A percentile compares a stretch with the other conserved stretches of the same genome.
Evolutionary conservation across 75 land plant genomes (phyloP).

Genomic region (Sequoiadendron giganteum): DNA sequence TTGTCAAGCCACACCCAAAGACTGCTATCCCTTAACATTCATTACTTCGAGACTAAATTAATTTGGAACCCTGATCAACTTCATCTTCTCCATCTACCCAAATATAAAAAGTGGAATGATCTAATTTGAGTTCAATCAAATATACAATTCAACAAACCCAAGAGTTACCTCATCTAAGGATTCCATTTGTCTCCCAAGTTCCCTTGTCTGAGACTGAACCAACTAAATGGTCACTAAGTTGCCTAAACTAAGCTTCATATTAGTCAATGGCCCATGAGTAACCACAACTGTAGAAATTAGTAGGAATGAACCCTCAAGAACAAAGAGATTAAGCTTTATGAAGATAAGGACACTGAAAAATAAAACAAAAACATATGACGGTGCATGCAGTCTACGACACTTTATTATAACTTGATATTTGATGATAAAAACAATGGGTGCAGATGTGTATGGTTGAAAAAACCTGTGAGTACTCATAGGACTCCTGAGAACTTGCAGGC

Average conservation of each 20-base stretch:
- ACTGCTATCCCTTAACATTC: background rate
- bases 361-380: too few relatives aligned
- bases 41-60: background rate
- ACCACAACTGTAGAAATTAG: background rate
- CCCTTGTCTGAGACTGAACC: background rate
- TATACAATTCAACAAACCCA: background rate
- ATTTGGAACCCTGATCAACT: background rate
- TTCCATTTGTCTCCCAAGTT: background rate
- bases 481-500: too few relatives aligned
- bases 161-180: background rate
- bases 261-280: background rate
- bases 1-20: background rate
- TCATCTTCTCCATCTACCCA: background rate
- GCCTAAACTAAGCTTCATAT: background rate
- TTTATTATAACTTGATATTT: too few relatives aligned
- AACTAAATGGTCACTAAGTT: background rate
- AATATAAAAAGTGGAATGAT: background rate
- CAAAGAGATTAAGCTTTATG: too few relatives aligned
- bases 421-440: too few relatives aligned
- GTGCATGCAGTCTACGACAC: too few relatives aligned
- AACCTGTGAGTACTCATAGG: too few relatives aligned
- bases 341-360: too few relatives aligned
- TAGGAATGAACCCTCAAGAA: too few relatives aligned
- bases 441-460: too few relatives aligned
- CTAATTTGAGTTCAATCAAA: background rate